Evolutionary conservation across 352 stramenopile genomes (phyloP).

Genomic region (Lagenidium sp.): DNA sequence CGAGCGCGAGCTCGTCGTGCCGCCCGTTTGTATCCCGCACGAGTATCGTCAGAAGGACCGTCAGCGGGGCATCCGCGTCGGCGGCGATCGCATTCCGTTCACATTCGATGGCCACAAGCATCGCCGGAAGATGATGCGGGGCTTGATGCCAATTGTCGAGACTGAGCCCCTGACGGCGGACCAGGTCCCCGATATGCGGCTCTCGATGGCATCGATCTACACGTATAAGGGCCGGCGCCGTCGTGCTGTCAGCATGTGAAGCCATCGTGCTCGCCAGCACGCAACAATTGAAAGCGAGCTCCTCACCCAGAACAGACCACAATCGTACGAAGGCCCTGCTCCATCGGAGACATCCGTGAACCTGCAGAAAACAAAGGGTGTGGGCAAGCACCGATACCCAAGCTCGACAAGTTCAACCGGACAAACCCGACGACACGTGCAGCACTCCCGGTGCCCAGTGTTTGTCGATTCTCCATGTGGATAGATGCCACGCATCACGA

Average conservation of each 20-base stretch:
- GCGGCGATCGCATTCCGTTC: slow-evolving; percentile 15
- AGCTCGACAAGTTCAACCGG: no score
- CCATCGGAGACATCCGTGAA: no score
- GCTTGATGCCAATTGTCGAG: slow-evolving; percentile 11
- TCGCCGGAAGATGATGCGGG: slow-evolving; percentile 11
- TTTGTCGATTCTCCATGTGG: no score
- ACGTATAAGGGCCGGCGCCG: slow-evolving; percentile 7
- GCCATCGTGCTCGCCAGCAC: no score
- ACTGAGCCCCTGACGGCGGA: slow-evolving; percentile 3
- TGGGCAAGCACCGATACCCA: no score
- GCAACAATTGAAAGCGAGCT: no score
- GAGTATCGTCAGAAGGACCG: slow-evolving; percentile 15
- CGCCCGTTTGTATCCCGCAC: slow-evolving; percentile 17
- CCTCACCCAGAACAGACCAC: not conserved
- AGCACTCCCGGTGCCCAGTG: no score
- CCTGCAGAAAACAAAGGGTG: no score
- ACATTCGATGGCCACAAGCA: slow-evolving; percentile 16
- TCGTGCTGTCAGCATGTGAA: slow-evolving; percentile 7
- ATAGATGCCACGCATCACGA: no score
- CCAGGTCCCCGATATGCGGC: slow-evolving; percentile 11
- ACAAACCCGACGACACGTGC: no score
- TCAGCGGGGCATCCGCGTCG: slow-evolving; percentile 12
- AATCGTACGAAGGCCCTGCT: no score
- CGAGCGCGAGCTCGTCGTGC: slow-evolving; percentile 14
- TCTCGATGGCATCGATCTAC: slow-evolving; percentile 10